phyloP scores from a whole-genome alignment of 345 rosid species.

The Cardiospermum halicacabum region DNA sequence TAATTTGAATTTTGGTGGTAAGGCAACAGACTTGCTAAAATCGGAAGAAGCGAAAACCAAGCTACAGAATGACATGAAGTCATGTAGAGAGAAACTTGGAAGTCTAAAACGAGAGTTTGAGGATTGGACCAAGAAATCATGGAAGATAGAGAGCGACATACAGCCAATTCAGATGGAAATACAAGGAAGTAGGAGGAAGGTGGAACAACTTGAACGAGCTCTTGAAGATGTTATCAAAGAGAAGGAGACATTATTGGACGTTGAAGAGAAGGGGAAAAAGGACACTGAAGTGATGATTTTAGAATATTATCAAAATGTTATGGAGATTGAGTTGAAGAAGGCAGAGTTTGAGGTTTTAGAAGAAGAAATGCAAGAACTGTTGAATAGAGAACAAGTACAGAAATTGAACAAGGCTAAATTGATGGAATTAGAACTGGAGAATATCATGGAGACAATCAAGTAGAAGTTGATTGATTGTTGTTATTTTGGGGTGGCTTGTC shows the following conservation, averaged over 20 bases:
- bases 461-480: no score
- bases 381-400: conserved; percentile 36
- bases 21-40: conserved; percentile 72
- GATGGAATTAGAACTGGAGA: no score
- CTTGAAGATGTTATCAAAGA: conserved; percentile 42
- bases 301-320: conserved; percentile 52
- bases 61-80: conserved; percentile 56
- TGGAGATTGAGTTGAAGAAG: conserved; percentile 45
- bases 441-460: no score
- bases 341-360: conserved; percentile 43
- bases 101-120: conserved; percentile 40
- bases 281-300: conserved; percentile 47
- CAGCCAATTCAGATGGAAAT: conserved; percentile 37
- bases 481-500: no score
- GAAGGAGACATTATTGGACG: conserved; percentile 49
- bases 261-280: conserved; percentile 39
- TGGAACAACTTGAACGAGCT: conserved; percentile 43
- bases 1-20: conserved; percentile 48
- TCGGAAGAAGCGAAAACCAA: conserved; percentile 76
- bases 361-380: conserved; percentile 36
- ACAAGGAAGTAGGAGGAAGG: conserved; percentile 34
- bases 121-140: conserved; percentile 31
- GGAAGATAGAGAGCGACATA: conserved; percentile 40
- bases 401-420: conserved; percentile 21
- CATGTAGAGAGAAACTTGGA: conserved; percentile 51